phyloP scores from a whole-genome alignment of 805 yeast species.

The Ogataea saltuana region DNA sequence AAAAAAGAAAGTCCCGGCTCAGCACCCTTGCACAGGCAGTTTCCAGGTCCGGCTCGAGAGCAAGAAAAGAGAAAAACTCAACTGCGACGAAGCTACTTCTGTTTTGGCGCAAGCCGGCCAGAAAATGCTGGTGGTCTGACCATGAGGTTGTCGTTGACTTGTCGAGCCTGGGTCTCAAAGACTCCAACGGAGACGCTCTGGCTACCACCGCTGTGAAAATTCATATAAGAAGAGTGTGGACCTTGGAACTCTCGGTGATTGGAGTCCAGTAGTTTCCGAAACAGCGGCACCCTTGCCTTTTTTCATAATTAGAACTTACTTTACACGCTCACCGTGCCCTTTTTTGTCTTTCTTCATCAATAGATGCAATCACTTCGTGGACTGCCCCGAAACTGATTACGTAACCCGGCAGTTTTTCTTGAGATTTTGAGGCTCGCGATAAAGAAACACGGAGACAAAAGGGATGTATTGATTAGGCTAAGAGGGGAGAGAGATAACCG shows the following conservation, averaged over 20 bases:
- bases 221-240: slow-evolving; percentile 95
- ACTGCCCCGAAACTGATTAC: too few relatives aligned
- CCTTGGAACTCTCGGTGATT: slow-evolving; percentile 85
- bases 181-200: slow-evolving; percentile 30
- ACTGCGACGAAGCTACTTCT: slow-evolving; percentile 64
- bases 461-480: too few relatives aligned
- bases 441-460: too few relatives aligned
- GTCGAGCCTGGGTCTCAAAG: slow-evolving; percentile 25
- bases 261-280: slow-evolving; percentile 79
- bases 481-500: too few relatives aligned
- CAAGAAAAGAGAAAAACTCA: slow-evolving; percentile 38
- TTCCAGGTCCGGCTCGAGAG: slow-evolving; percentile 41
- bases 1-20: slow-evolving; percentile 53
- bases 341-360: too few relatives aligned
- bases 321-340: too few relatives aligned
- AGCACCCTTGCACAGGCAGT: slow-evolving; percentile 64
- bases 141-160: slow-evolving; percentile 50
- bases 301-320: not conserved
- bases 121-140: slow-evolving; percentile 98
- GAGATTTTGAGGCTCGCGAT: too few relatives aligned
- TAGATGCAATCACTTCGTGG: too few relatives aligned
- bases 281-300: not conserved
- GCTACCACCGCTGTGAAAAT: slow-evolving; percentile 55
- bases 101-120: slow-evolving; percentile 97
- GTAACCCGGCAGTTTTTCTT: too few relatives aligned